Conservation (phyloP, 192 early-diverging fungal species). For the Chytriomyces confervae region DNA sequence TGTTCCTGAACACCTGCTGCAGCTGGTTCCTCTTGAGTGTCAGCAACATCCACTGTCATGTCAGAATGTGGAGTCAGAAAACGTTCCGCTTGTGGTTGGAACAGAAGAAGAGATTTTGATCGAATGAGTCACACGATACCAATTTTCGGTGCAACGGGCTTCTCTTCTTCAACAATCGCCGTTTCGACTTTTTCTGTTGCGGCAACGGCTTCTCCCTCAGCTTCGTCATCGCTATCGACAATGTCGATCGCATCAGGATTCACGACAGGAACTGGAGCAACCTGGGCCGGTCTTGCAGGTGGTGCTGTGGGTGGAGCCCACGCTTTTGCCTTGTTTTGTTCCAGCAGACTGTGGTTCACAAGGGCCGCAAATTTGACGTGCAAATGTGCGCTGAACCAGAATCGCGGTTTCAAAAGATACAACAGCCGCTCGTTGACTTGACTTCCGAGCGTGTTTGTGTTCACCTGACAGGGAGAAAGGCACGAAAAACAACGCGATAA, state of each 20-base stretch:
- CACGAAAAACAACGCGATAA: slow-evolving; percentile 11
- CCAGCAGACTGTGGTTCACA: slow-evolving; percentile 50
- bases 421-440: slow-evolving; percentile 74
- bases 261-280: slow-evolving; percentile 18
- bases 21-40: too few relatives aligned
- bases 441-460: slow-evolving; percentile 76
- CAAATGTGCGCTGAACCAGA: slow-evolving; percentile 96
- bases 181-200: too few relatives aligned
- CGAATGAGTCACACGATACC: too few relatives aligned
- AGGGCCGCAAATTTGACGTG: slow-evolving; percentile 89
- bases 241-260: slow-evolving; percentile 72
- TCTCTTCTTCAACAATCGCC: too few relatives aligned
- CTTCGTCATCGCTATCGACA: slow-evolving; percentile 48
- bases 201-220: too few relatives aligned
- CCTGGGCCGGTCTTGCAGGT: slow-evolving; percentile 27
- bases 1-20: too few relatives aligned
- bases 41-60: too few relatives aligned
- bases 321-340: slow-evolving; percentile 10
- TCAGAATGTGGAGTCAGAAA: too few relatives aligned
- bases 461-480: slow-evolving; percentile 56
- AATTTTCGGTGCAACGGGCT: too few relatives aligned
- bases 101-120: too few relatives aligned
- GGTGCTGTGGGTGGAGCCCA: slow-evolving; percentile 24
- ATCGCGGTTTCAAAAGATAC: slow-evolving; percentile 74
- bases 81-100: too few relatives aligned